phyloP scores from a whole-genome alignment of 257 asterid species.

The Jacaranda mimosifolia region DNA sequence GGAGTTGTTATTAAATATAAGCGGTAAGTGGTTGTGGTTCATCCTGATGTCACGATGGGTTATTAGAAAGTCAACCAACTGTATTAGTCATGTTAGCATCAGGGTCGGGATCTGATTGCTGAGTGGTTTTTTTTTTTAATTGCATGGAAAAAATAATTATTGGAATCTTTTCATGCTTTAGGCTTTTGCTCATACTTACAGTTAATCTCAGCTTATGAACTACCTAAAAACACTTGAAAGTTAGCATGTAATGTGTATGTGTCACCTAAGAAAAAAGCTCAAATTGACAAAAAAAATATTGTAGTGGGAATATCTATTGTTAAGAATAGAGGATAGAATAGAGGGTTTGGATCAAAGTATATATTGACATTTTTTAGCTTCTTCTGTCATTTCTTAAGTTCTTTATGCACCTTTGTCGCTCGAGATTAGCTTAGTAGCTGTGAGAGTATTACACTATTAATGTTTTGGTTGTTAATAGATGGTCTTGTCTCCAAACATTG shows the following conservation, averaged over 20 bases:
- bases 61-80: constrained; percentile 1
- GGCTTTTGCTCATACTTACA: constrained; percentile 8
- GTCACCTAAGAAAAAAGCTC: neutral
- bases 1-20: constrained; percentile 94
- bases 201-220: constrained; percentile 2
- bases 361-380: constrained; percentile 26
- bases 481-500: no score
- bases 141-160: no score
- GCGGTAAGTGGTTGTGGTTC: constrained; percentile 57
- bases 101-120: neutral
- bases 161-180: neutral
- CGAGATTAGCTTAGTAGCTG: no score
- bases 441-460: no score
- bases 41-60: neutral
- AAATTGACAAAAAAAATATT: no score
- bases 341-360: constrained; percentile 11
- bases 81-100: constrained; percentile 20
- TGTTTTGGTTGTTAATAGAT: no score
- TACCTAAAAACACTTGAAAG: constrained; percentile 3
- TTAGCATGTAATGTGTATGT: constrained; percentile 11
- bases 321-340: constrained; percentile 17
- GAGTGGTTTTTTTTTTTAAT: neutral
- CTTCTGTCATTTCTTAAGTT: constrained; percentile 12
- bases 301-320: constrained; percentile 1
- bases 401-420: no score